Evolutionary conservation across 2,329 filamentous ascomycete species (phyloP).

Genomic region (Fusarium lateritium): DNA sequence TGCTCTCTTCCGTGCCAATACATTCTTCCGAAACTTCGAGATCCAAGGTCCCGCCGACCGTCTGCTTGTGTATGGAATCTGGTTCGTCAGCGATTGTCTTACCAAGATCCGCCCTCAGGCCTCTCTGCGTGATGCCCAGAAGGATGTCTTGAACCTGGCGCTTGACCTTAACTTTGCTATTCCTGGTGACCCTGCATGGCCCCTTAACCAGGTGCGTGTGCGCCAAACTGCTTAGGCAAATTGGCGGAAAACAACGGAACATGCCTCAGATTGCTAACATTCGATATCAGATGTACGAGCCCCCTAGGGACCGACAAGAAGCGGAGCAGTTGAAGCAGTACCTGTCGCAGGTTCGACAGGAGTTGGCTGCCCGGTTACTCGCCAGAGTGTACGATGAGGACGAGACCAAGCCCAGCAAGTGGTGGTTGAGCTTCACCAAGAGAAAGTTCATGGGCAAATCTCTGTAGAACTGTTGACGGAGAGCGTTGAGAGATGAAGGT

Average conservation of each 20-base stretch:
- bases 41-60: conserved; percentile 96
- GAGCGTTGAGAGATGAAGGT: conserved; percentile 8
- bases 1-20: conserved; percentile 95
- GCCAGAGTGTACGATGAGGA: conserved; percentile 88
- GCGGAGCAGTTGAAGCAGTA: conserved; percentile 92
- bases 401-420: conserved; percentile 82
- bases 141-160: conserved; percentile 91
- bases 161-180: conserved; percentile 94
- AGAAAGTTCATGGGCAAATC: conserved; percentile 99
- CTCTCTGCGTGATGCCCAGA: conserved; percentile 69
- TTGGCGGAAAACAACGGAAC: not conserved
- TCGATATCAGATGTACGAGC: conserved; percentile 80
- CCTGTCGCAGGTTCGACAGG: conserved; percentile 92
- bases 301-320: conserved; percentile 87
- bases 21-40: conserved; percentile 99
- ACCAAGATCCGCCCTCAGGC: conserved; percentile 86
- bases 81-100: conserved; percentile 93
- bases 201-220: conserved; percentile 82
- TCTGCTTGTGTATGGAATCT: conserved; percentile 95
- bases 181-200: conserved; percentile 92
- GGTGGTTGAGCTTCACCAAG: conserved; percentile 99
- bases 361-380: conserved; percentile 86
- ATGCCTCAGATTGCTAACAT: conserved; percentile 15
- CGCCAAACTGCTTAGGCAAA: conserved; percentile 8
- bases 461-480: conserved; percentile 64